Conservation (phyloP, 129 eudicot genomes). For the Chrysanthemum lavandulifolium region DNA sequence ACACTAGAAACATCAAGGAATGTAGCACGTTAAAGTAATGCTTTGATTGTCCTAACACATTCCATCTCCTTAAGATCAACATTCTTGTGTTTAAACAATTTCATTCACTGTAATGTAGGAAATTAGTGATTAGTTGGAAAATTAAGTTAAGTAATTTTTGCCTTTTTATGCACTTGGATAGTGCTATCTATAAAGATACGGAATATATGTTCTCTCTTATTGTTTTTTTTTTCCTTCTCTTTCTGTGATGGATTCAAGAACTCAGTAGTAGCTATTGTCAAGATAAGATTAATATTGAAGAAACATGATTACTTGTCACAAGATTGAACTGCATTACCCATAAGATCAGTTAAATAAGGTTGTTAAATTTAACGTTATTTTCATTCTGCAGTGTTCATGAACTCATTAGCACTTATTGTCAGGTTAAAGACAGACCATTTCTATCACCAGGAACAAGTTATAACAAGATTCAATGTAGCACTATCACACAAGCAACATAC, state of each 20-base stretch:
- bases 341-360: too few species aligned
- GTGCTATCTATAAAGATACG: too few species aligned
- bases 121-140: not conserved
- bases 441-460: conserved; percentile 36
- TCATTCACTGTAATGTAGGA: not conserved
- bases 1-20: too few species aligned
- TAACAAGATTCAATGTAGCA: conserved; percentile 24
- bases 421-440: conserved; percentile 59
- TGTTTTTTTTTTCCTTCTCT: not conserved
- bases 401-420: conserved; percentile 17
- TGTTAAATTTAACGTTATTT: too few species aligned
- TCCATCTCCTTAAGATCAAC: too few species aligned
- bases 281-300: too few species aligned
- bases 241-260: not conserved
- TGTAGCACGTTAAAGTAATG: not conserved
- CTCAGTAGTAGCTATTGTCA: not conserved
- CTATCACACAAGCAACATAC: not conserved
- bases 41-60: not conserved
- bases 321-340: too few species aligned
- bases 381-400: not conserved
- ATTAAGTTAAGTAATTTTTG: too few species aligned
- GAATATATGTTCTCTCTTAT: not conserved
- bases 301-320: too few species aligned
- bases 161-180: too few species aligned
- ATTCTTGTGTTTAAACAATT: too few species aligned